These are phyloP conservation scores for Monosporozyma solicola DNA, from an alignment of 805 yeast genomes.

Conservation along the genomic window DNA sequence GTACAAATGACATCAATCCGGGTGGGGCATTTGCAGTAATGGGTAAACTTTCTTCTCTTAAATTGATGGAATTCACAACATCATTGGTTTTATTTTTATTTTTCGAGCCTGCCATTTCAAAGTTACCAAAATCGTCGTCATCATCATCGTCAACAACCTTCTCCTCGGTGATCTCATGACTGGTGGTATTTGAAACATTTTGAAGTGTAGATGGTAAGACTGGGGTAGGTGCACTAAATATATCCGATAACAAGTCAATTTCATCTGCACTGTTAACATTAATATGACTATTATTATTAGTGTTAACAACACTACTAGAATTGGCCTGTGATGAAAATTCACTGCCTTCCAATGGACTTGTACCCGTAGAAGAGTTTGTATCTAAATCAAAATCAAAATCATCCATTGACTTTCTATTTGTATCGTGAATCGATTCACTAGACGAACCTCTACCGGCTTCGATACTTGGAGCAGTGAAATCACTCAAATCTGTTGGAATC, in stretches of 20 bases:
- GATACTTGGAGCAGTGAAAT: neutral
- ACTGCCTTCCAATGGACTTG: neutral
- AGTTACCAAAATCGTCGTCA: constrained; percentile 23
- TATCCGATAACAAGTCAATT: neutral
- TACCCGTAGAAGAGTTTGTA: neutral
- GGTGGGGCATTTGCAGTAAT: neutral
- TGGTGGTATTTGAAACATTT: neutral
- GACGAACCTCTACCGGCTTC: neutral
- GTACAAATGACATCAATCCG: constrained; percentile 18
- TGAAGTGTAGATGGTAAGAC: neutral
- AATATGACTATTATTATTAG: neutral
- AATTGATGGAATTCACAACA: neutral
- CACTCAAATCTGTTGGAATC: neutral
- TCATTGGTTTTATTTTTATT: neutral
- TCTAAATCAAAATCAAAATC: neutral
- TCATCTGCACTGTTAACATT: neutral
- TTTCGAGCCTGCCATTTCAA: constrained; percentile 8
- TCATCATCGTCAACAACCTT: constrained; percentile 15
- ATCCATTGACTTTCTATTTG: neutral
- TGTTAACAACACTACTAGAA: neutral
- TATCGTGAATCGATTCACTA: neutral
- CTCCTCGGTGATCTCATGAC: neutral
- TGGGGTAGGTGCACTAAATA: neutral
- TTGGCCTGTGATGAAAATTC: neutral
- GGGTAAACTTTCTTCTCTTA: neutral